These are phyloP conservation scores for Brassica carinata DNA, from an alignment of 345 rosid species.

Conservation along the genomic window DNA sequence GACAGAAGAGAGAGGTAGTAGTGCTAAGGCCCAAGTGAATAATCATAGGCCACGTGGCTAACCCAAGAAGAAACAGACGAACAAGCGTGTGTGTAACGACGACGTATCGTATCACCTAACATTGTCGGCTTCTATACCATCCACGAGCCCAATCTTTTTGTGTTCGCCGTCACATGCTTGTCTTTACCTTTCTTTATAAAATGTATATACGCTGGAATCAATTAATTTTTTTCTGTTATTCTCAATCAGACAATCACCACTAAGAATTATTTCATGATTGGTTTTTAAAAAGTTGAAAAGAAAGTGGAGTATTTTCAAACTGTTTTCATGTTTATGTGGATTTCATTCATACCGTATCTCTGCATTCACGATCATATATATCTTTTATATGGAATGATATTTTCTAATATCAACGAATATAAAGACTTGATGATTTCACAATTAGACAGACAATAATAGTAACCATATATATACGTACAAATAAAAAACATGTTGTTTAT, in stretches of 20 bases:
- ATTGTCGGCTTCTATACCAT: constrained; percentile 38
- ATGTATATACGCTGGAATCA: constrained; percentile 16
- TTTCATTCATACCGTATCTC: constrained; percentile 22
- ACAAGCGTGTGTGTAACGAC: constrained; percentile 42
- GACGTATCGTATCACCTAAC: constrained; percentile 34
- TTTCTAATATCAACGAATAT: constrained; percentile 12
- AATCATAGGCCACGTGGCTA: constrained; percentile 15
- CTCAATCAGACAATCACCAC: constrained; percentile 12
- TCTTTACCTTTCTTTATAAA: constrained; percentile 1
- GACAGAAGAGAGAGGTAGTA: background rate
- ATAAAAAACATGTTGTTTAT: constrained; percentile 17
- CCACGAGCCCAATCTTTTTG: constrained; percentile 19
- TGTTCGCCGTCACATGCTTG: constrained; percentile 25
- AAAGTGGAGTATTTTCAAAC: constrained; percentile 14
- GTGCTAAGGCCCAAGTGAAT: background rate
- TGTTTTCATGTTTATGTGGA: constrained; percentile 9
- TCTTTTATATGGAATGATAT: background rate
- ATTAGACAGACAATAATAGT: background rate
- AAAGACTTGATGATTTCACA: background rate
- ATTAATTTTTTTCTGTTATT: background rate
- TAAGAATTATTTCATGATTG: constrained; percentile 27
- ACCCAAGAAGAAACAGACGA: constrained; percentile 29
- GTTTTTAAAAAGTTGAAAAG: background rate
- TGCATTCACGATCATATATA: background rate
- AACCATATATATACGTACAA: background rate